Conservation (phyloP, 1,284 basidiomycete genomes). For the Kalmanozyma brasiliensis region DNA sequence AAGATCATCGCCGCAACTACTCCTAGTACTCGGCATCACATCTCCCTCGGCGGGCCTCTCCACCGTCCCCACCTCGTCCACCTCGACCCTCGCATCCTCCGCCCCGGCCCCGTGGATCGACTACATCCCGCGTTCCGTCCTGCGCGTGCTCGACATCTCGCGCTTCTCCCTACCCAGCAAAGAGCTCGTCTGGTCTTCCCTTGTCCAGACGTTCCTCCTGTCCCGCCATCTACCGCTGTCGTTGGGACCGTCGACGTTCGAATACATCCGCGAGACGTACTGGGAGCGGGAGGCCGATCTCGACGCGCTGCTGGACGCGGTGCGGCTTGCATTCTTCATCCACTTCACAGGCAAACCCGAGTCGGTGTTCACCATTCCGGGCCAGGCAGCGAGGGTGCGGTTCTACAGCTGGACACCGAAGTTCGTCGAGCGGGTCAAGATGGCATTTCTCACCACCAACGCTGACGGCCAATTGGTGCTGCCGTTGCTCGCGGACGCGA, state of each 20-base stretch:
- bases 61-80: slow-evolving; percentile 18
- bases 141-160: slow-evolving; percentile 46
- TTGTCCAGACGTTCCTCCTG: slow-evolving; percentile 45
- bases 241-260: slow-evolving; percentile 50
- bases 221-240: slow-evolving; percentile 32
- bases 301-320: slow-evolving; percentile 46
- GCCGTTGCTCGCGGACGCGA: slow-evolving; percentile 13
- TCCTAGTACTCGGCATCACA: slow-evolving; percentile 45
- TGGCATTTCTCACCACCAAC: slow-evolving; percentile 28
- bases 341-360: slow-evolving; percentile 53
- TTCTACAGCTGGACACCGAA: slow-evolving; percentile 42
- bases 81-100: slow-evolving; percentile 19
- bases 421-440: slow-evolving; percentile 35
- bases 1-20: slow-evolving; percentile 16
- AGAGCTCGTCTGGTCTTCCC: slow-evolving; percentile 47
- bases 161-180: slow-evolving; percentile 49
- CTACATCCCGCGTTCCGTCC: slow-evolving; percentile 39
- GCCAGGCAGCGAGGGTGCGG: slow-evolving; percentile 21
- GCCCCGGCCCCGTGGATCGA: slow-evolving; percentile 49
- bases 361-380: slow-evolving; percentile 44
- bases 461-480: slow-evolving; percentile 12
- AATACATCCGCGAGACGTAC: slow-evolving; percentile 50
- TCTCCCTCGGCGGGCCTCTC: slow-evolving; percentile 41
- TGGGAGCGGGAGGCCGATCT: slow-evolving; percentile 55
- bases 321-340: slow-evolving; percentile 45